A percentile compares a stretch with the other conserved stretches of the same genome.
Conservation (phyloP, 1,284 basidiomycete species). For the Trichosporon coremiiforme region DNA sequence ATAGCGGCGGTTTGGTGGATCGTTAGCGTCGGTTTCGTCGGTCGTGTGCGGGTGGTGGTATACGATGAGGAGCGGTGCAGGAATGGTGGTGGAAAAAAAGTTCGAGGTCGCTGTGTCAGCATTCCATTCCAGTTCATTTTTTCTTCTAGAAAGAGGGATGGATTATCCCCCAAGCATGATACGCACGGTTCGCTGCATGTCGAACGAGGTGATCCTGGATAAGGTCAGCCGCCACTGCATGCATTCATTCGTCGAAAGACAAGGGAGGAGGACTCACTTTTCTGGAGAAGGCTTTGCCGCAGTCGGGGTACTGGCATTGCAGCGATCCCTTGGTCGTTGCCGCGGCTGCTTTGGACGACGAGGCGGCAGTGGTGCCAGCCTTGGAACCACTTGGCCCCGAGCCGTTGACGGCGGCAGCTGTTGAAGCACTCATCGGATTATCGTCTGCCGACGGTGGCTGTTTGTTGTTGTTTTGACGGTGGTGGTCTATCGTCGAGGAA, state of each 20-base stretch:
- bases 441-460: background rate
- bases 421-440: conserved; percentile 13
- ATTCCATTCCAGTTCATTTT: conserved; percentile 8
- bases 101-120: conserved; percentile 6
- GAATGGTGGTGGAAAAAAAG: background rate
- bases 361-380: background rate
- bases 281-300: conserved; percentile 47
- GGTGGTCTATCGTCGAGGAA: conserved; percentile 5
- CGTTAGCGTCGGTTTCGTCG: background rate
- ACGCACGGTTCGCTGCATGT: conserved; percentile 51
- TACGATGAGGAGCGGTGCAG: background rate
- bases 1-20: background rate
- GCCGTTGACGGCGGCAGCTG: conserved; percentile 12
- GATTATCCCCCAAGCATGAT: background rate
- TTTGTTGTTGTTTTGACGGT: background rate
- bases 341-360: conserved; percentile 2
- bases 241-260: background rate
- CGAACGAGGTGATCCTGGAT: conserved; percentile 48
- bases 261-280: conserved; percentile 38
- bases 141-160: background rate
- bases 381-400: background rate
- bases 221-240: conserved; percentile 8
- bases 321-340: conserved; percentile 17
- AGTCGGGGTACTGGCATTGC: conserved; percentile 37
- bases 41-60: background rate